A percentile compares a stretch with the other conserved stretches of the same genome.
Conservation (phyloP, 352 stramenopile genomes). For the Phytophthora pisi region DNA sequence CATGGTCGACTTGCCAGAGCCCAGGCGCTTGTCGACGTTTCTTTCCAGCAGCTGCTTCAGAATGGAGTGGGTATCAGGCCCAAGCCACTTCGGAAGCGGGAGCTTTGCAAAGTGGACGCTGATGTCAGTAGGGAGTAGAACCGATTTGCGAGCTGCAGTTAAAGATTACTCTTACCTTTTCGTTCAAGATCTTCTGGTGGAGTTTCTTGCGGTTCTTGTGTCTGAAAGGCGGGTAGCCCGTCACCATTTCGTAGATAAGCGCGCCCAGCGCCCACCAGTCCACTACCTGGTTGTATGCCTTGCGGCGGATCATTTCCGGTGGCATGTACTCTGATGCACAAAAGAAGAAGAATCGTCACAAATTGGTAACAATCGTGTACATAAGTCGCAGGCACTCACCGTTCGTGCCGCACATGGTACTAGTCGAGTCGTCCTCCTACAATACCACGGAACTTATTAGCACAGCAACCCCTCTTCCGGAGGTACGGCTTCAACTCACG, state of each 20-base stretch:
- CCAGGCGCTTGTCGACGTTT: constrained; percentile 95
- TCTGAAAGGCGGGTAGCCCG: constrained; percentile 78
- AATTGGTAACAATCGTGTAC: background rate
- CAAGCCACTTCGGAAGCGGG: constrained; percentile 80
- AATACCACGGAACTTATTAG: constrained; percentile 25
- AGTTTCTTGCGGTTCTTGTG: constrained; percentile 90
- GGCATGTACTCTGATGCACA: constrained; percentile 80
- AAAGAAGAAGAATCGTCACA: constrained; percentile 2
- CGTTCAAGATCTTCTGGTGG: constrained; percentile 87
- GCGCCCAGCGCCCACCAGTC: constrained; percentile 87
- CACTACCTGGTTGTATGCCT: constrained; percentile 86
- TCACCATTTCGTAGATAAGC: constrained; percentile 90
- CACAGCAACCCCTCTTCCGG: background rate
- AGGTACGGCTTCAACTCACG: constrained; percentile 34
- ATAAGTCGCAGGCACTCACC: constrained; percentile 31
- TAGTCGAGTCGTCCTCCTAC: constrained; percentile 75
- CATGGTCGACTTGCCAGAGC: constrained; percentile 95
- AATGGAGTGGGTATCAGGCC: constrained; percentile 91
- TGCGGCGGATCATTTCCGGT: constrained; percentile 85
- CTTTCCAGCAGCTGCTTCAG: constrained; percentile 97
- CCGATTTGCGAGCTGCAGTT: background rate
- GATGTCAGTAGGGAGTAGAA: constrained; percentile 10
- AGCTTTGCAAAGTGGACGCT: constrained; percentile 35
- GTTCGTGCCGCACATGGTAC: constrained; percentile 86
- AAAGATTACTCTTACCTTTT: constrained; percentile 54